Base-by-base conservation (phyloP, 2,329 filamentous ascomycete genomes). In the Alternaria rosae region DNA sequence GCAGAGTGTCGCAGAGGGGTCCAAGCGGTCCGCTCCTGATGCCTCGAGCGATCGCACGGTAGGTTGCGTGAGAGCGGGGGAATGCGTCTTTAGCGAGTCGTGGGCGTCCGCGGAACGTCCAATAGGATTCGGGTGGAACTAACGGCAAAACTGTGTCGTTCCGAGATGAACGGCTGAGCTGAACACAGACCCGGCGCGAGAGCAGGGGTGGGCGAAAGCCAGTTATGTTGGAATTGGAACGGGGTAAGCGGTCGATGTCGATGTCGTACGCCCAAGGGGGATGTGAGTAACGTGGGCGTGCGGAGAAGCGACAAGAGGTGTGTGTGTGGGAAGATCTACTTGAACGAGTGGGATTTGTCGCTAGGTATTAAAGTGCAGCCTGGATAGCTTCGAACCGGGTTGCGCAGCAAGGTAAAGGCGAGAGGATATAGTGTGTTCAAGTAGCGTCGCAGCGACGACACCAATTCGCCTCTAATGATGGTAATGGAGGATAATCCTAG, bases 51-150 rank as follows among this genome's bases (percentile, higher is more conserved):
- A 76, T 75, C 70, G 71, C 69, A 70, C 64, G 68, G 69, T 66
- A 66, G 64, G 67, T 72, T 70, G 70, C 68, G 74, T 66, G 69
- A 68, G 70, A 72, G 74, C 70, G 74, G 74, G 75, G 74, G 71
- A 67, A 70, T 69, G 69, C 67, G 59, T 62, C 62, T 65, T 76
- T 76, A 75, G 75, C 76, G 76, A 77, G 71, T 75, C 64, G 73
- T 67, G 69, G 71, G 67, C 62, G 70, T 25, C 60, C 58, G 69
- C 43, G 64, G 63, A 60, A 70, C 53, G 62, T 61, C 75, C 75
- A 78, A 78, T 76, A 58, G 66, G 58, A 59, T 44, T 59, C 50
- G 61, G 58, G 65, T 70, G 67, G 65, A 69, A 70, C 64, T 62
- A 69, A 70, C 69, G 66, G 70, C 68, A 73, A 68, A 68, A 65